phyloP scores from a whole-genome alignment of 768 basidiomycete genomes.

The Suillus subaureus region DNA sequence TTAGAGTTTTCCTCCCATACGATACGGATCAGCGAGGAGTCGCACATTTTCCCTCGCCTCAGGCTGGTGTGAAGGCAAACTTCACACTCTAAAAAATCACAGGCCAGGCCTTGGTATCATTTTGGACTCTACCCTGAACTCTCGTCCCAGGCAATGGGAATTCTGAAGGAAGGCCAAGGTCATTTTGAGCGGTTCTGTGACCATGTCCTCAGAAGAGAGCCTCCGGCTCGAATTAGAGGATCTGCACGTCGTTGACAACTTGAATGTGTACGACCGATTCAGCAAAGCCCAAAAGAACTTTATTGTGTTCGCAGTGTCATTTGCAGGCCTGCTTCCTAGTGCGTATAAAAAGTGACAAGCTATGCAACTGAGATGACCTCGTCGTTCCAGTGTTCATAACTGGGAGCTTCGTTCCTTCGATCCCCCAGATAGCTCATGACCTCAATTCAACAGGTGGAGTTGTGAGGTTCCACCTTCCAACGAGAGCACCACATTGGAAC shows the following conservation, averaged over 20 bases:
- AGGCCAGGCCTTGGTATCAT: not conserved
- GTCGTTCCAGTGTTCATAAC: slow-evolving; percentile 26
- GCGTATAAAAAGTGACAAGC: slow-evolving; percentile 18
- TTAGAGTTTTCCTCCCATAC: not conserved
- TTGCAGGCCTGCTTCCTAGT: slow-evolving; percentile 62
- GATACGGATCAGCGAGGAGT: not conserved
- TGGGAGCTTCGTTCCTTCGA: slow-evolving; percentile 39
- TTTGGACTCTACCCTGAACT: not conserved
- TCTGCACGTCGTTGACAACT: not conserved
- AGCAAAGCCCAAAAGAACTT: slow-evolving; percentile 37
- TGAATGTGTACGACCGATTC: slow-evolving; percentile 23
- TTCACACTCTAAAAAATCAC: not conserved
- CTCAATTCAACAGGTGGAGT: slow-evolving; percentile 24
- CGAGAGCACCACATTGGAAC: too few relatives aligned
- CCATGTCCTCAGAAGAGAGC: slow-evolving; percentile 8
- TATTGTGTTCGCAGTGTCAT: slow-evolving; percentile 57
- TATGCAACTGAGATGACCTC: not conserved
- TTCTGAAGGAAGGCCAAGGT: not conserved
- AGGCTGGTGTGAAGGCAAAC: not conserved
- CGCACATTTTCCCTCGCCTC: not conserved
- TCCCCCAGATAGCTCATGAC: slow-evolving; percentile 29
- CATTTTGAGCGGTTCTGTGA: not conserved
- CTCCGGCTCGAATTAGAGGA: not conserved
- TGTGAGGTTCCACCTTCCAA: too few relatives aligned
- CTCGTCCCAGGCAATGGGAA: not conserved